Evolutionary conservation across 805 yeast genomes (phyloP), one percentile per base, ranked within the genome.

Genomic region (Debaryomyces maramus): DNA sequence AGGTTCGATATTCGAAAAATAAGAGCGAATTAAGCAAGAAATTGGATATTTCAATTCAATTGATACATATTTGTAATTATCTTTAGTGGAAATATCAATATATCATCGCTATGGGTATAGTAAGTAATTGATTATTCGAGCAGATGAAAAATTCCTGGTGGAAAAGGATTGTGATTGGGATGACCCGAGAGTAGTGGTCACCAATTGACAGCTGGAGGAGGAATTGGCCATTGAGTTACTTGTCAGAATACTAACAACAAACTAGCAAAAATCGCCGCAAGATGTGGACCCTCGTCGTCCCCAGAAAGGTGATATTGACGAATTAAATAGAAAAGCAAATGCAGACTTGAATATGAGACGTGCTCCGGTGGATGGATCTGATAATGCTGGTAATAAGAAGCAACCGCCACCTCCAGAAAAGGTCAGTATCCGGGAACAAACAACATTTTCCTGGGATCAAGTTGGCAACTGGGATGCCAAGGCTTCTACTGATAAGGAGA

Each of bases 391-490:
- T 11, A 15, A 14, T 8, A 26, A 30, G 26, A 21, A 28, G 27
- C 6, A 22, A n/a, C 21, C 23, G 16, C 23, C 23, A 17, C 22
- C 13, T 3, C 23, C 31, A 6, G 34, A 38, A n/a, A 57, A 59
- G 36, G 47, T 51, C 9, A 49, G 52, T 32, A 50, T 60, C 24
- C 45, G 67, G 38, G 57, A 56, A 23, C 42, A 54, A 34, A 42
- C 65, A n/a, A 58, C 70, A 13, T 69, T 69, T 38, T 57, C 67
- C n/a, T 70, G 75, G 75, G 40, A 46, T 33, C 55, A 61, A 19
- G 65, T 70, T 14, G 75, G 73, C 7, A 44, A 58, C 19, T 70
- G 75, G 75, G 57, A 61, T 21, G 35, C 47, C 2, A 42, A 39
- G 3, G 18, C 35, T 20, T 31, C 36, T 26, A 34, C 17, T 5